Percentiles rank a stretch among this genome's conserved stretches.
phyloP scores from a whole-genome alignment of 2,329 filamentous ascomycete genomes.

The Lomentospora prolificans region DNA sequence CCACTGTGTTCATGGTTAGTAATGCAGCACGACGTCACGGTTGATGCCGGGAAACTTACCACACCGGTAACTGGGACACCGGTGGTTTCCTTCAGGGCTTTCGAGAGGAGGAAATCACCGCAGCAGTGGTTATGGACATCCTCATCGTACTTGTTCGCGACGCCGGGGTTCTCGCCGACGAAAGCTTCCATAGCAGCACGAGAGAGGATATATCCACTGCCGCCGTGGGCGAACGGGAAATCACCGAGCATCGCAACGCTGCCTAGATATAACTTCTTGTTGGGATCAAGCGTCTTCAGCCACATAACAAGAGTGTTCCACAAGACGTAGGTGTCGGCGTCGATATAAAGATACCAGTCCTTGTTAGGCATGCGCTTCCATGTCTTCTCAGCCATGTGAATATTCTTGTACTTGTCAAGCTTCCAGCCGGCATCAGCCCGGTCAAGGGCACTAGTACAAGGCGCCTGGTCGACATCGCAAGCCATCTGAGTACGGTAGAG shows the following conservation, averaged over 20 bases:
- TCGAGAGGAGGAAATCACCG: constrained; percentile 40
- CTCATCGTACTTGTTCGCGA: constrained; percentile 37
- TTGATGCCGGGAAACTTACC: constrained; percentile 30
- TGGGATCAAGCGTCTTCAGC: constrained; percentile 32
- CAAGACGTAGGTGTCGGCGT: constrained; percentile 48
- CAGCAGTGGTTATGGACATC: constrained; percentile 33
- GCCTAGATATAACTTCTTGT: constrained; percentile 37
- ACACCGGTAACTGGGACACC: constrained; percentile 29
- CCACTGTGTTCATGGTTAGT: constrained; percentile 22
- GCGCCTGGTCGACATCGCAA: constrained; percentile 34
- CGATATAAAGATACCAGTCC: constrained; percentile 52
- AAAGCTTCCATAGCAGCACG: constrained; percentile 40
- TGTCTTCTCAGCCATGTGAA: constrained; percentile 47
- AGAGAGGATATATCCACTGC: constrained; percentile 44
- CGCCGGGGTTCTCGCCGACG: constrained; percentile 26
- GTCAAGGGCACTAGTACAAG: constrained; percentile 26
- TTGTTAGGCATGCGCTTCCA: constrained; percentile 38
- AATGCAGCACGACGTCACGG: too few relatives aligned
- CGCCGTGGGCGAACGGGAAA: constrained; percentile 44
- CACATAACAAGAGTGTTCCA: constrained; percentile 42
- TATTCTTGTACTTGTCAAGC: constrained; percentile 53
- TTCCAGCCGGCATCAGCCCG: constrained; percentile 34
- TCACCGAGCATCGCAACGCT: constrained; percentile 32
- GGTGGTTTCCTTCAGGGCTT: constrained; percentile 34
- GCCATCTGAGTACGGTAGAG: constrained; percentile 34